Evolutionary conservation across 345 rosid species (phyloP).

Genomic region (Pistacia vera): DNA sequence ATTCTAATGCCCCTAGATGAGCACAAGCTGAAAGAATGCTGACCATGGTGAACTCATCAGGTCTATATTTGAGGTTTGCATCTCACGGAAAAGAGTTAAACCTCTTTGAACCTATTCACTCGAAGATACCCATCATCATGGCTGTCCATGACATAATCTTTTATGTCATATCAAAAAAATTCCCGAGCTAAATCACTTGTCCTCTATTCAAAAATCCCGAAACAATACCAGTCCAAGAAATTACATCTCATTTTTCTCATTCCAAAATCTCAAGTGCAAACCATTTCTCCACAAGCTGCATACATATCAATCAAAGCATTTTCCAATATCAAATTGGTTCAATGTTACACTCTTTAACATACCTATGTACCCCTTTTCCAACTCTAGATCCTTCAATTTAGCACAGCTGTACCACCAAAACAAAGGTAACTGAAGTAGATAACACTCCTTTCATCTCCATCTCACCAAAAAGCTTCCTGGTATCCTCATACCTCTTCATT

Average conservation of each 20-base stretch:
- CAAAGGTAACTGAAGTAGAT: too few relatives aligned
- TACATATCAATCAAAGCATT: too few relatives aligned
- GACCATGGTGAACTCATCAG: slow-evolving; percentile 58
- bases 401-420: too few relatives aligned
- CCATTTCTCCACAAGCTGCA: slow-evolving; percentile 60
- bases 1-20: slow-evolving; percentile 56
- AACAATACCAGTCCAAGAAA: slow-evolving; percentile 67
- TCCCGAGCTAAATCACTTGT: slow-evolving; percentile 39
- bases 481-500: too few relatives aligned
- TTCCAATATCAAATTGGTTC: too few relatives aligned
- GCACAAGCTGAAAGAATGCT: slow-evolving; percentile 72
- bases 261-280: too few relatives aligned
- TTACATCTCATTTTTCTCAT: slow-evolving; percentile 39
- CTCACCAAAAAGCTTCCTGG: too few relatives aligned
- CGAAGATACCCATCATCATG: slow-evolving; percentile 55
- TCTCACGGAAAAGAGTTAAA: slow-evolving; percentile 50
- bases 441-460: too few relatives aligned
- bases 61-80: slow-evolving; percentile 54
- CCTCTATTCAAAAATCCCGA: slow-evolving; percentile 51
- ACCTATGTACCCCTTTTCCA: too few relatives aligned
- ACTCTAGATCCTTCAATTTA: too few relatives aligned
- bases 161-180: slow-evolving; percentile 54
- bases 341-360: too few relatives aligned
- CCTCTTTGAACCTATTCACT: slow-evolving; percentile 43
- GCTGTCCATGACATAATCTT: slow-evolving; percentile 62